Evolutionary conservation across 2,329 filamentous ascomycete genomes (phyloP), one percentile per base, ranked within the genome.

Genomic region (Fusarium abutilonis): DNA sequence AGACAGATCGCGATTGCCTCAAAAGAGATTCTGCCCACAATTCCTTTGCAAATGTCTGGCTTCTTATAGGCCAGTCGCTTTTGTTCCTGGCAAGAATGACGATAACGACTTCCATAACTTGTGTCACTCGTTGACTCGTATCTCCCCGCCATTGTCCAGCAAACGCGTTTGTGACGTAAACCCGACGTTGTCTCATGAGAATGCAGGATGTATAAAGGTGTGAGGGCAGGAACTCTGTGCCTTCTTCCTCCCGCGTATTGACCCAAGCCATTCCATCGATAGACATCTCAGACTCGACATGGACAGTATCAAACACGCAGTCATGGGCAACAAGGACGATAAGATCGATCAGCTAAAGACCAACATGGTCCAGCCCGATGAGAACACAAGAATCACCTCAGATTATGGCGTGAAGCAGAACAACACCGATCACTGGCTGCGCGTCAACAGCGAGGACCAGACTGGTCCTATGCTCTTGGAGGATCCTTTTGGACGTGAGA

Each of bases 361-460:
- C 36, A 78, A 87, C 60, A 89, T 79, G 4, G 83, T 86, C 51
- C 82, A 91, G 70, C 80, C 86, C 2, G 77, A 83, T 40, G 76
- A 83, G 45, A 81, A 85, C 34, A 79, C 82, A 29, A 81, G 84
- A 35, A 85, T 93, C 64, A 94, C 91, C 0, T 89, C 88, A 44
- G 92, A 96, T 70, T 91, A 83, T 76, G 92, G 92, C 19, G 86
- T 89, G 26, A 91, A 89, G 75, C 83, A 92, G 69, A 78, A 80
- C 38, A 89, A 89, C 68, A 88, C 89, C 1, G 92, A 96, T 70
- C 83, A 93, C 72, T 95, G 91, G 91, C 79, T 96, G 50, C 86
- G 84, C 48, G 82, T 89, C 6, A 83, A 79, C 23, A 86, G 78
- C 32, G 81, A 86, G 4, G 82, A 90, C 42, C 79, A 86, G 52